Evolutionary conservation across 1,284 basidiomycete genomes (phyloP), one percentile per base, ranked within the genome.

Genomic region (Porodaedalea pini): DNA sequence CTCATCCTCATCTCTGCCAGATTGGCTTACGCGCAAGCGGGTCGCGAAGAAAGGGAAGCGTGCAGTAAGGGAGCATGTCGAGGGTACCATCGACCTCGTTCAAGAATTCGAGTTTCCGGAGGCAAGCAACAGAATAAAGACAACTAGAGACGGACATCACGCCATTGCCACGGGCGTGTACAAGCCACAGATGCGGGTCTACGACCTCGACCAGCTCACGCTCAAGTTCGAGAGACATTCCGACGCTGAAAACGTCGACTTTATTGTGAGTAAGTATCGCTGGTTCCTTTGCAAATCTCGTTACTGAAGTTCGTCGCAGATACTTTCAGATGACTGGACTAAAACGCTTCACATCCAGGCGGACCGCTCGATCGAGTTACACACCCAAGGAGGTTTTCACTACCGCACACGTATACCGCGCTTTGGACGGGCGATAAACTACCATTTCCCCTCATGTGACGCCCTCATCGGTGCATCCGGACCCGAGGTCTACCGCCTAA

Each of bases 101-200:
- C 94, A 97, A 69, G 91, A 96, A 63, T 97, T 99, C 70, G 92
- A 95, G 66, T 99, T 99, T 64, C 95, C 97, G 7, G 94, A 98
- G 69, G 94, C 95, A 10, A 94, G 92, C 68, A 96, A 94, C 71
- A 86, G 86, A 67, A 82, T 99, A 66, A 92, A 86, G 71, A 90
- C 90, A 4, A 98, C 95, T 1, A 77, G 86, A 37, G 96, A 99
- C 71, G 96, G 97, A 2, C 86, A 90, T 64, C 89, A 95, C 80
- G 88, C 88, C 11, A 82, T 99, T 58, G 96, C 93, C 0, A 99
- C 96, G 7, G 97, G 97, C 19, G 94, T 92, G 1, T 99, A 99
- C 75, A 99, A 99, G 74, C 97, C 97, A 1, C 93, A 97, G 70
- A 94, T 99, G 70, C 83, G 92, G 61, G 92, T 96, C 2, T 99